These are phyloP conservation scores for Hura crepitans DNA, from an alignment of 441 rosid species.

Conservation along the genomic window DNA sequence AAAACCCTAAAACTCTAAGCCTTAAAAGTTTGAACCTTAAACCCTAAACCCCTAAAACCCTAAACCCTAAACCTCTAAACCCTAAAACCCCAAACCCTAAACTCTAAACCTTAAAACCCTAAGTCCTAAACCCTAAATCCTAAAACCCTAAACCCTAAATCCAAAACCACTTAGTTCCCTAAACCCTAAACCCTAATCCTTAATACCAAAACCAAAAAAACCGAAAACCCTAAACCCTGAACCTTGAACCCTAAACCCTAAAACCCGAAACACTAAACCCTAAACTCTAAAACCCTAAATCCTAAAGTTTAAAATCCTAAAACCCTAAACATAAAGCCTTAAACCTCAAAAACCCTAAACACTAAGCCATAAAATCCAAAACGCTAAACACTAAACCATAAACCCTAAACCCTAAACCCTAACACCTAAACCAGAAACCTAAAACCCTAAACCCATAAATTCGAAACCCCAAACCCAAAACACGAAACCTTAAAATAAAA, in stretches of 20 bases:
- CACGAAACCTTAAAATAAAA: slow-evolving; percentile 19
- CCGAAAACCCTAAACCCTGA: slow-evolving; percentile 3
- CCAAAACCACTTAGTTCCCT: not conserved
- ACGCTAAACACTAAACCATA: slow-evolving; percentile 7
- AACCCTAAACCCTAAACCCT: slow-evolving; percentile 10
- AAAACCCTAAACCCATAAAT: slow-evolving; percentile 3
- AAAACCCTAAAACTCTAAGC: not conserved
- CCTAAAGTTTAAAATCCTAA: slow-evolving; percentile 3
- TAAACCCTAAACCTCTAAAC: slow-evolving; percentile 3
- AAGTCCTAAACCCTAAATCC: slow-evolving; percentile 16
- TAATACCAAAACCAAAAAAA: not conserved
- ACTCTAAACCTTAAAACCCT: slow-evolving; percentile 10
- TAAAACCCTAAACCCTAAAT: slow-evolving; percentile 7
- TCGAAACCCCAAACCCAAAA: slow-evolving; percentile 23
- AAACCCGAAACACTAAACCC: slow-evolving; percentile 8
- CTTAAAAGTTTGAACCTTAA: slow-evolving; percentile 1
- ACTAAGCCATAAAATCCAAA: slow-evolving; percentile 1
- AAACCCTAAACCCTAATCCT: too few species aligned
- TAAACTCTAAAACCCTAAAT: slow-evolving; percentile 1
- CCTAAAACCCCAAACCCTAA: slow-evolving; percentile 10
- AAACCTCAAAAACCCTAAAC: slow-evolving; percentile 1
- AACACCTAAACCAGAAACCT: slow-evolving; percentile 15
- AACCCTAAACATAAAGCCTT: slow-evolving; percentile 1
- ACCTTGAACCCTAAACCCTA: slow-evolving; percentile 8
- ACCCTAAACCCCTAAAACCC: slow-evolving; percentile 12